phyloP scores from a whole-genome alignment of 2,329 filamentous ascomycete species.

The Fusarium nanum region DNA sequence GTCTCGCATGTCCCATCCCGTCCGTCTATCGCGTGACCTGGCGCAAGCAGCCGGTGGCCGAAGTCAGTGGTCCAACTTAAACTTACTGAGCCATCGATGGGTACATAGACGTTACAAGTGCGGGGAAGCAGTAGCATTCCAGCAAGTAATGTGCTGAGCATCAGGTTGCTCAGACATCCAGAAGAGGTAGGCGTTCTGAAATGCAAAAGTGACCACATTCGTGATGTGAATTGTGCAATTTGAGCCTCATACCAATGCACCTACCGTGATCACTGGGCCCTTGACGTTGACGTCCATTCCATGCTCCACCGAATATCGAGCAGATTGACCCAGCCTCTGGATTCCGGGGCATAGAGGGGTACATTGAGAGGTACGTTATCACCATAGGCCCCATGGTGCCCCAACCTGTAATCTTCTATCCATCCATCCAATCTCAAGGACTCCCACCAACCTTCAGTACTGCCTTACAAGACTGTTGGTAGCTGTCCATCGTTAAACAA shows the following conservation, averaged over 20 bases:
- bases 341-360: constrained; percentile 8
- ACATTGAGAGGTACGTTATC: not conserved
- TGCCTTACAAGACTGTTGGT: not conserved
- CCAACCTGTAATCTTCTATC: not conserved
- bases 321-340: not conserved
- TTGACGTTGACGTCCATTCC: not conserved
- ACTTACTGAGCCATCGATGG: not conserved
- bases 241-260: constrained; percentile 16
- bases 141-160: not conserved
- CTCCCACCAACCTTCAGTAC: not conserved
- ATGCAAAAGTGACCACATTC: not conserved
- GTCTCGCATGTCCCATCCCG: constrained; percentile 43
- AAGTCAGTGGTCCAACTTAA: constrained; percentile 38
- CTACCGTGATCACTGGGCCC: constrained; percentile 17
- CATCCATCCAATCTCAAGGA: not conserved
- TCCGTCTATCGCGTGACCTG: constrained; percentile 50
- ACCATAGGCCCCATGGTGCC: not conserved
- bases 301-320: not conserved
- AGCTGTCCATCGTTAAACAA: not conserved
- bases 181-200: not conserved
- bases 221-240: constrained; percentile 7
- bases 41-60: constrained; percentile 46
- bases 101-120: constrained; percentile 14
- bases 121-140: constrained; percentile 18
- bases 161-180: not conserved